Conservation (phyloP, 768 basidiomycete genomes). For the Calocybe cyanea region DNA sequence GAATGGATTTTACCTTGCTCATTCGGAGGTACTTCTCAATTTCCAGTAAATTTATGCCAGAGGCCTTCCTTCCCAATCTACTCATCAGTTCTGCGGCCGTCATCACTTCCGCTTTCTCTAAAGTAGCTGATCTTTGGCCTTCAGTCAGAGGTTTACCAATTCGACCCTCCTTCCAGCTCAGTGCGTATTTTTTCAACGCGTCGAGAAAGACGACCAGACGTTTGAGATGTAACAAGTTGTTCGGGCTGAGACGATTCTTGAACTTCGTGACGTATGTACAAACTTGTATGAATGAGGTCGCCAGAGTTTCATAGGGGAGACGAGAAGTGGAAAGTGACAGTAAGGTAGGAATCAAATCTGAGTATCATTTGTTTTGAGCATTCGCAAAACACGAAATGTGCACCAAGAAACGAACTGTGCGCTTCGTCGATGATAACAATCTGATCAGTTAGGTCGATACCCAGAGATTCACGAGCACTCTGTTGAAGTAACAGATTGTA, state of each 20-base stretch:
- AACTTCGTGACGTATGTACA: conserved; percentile 75
- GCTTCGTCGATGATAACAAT: conserved; percentile 94
- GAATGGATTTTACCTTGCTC: conserved; percentile 64
- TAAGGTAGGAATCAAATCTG: conserved; percentile 87
- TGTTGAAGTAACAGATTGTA: conserved; percentile 90
- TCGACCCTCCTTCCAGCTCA: conserved; percentile 46
- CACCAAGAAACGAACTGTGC: conserved; percentile 62
- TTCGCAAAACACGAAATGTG: neutral
- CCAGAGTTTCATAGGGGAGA: conserved; percentile 54
- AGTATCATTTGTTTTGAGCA: neutral
- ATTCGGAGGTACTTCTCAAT: conserved; percentile 75
- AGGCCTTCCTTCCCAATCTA: conserved; percentile 61
- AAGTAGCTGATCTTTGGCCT: conserved; percentile 5
- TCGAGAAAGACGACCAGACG: conserved; percentile 73
- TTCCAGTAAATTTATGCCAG: conserved; percentile 80
- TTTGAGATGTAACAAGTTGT: conserved; percentile 75
- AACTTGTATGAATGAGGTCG: conserved; percentile 69
- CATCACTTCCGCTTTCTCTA: conserved; percentile 53
- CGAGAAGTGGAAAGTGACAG: conserved; percentile 78
- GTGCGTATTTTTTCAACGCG: conserved; percentile 56
- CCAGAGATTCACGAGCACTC: conserved; percentile 79
- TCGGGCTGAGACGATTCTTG: conserved; percentile 65
- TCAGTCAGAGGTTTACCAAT: conserved; percentile 16
- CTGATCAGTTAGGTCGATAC: conserved; percentile 81
- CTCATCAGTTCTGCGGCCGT: conserved; percentile 63